Conservation (phyloP, 2,329 filamentous ascomycete species). For the Blumeria hordei region DNA sequence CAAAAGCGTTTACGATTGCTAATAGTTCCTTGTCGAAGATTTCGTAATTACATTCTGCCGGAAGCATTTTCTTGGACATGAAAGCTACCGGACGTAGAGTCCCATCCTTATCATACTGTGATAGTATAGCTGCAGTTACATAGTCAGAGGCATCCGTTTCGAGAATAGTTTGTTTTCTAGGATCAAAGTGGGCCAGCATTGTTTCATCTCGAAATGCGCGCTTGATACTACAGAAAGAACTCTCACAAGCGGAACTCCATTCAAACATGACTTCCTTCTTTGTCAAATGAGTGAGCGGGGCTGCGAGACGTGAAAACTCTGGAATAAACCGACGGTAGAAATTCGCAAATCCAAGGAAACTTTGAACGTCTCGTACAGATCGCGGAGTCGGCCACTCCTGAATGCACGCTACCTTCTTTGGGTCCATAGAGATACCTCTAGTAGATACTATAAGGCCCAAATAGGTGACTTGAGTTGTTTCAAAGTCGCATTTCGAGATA, state of each 20-base stretch:
- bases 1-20: neutral
- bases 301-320: neutral
- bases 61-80: neutral
- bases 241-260: neutral
- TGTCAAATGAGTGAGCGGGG: neutral
- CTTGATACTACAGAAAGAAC: neutral
- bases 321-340: neutral
- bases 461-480: slow-evolving; percentile 1
- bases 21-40: neutral
- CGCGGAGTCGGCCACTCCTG: neutral
- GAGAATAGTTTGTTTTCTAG: neutral
- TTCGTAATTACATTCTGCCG: neutral
- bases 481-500: neutral
- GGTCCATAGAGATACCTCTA: neutral
- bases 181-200: neutral
- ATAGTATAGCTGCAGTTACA: neutral
- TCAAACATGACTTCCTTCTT: neutral
- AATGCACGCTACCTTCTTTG: neutral
- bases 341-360: neutral
- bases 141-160: neutral
- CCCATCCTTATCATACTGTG: neutral
- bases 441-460: slow-evolving; percentile 1
- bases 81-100: neutral
- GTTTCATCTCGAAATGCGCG: neutral
- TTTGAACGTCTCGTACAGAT: neutral